Evolutionary conservation across 257 asterid species (phyloP), one percentile per base, ranked within the genome.

Genomic region (Solanum rostratum): DNA sequence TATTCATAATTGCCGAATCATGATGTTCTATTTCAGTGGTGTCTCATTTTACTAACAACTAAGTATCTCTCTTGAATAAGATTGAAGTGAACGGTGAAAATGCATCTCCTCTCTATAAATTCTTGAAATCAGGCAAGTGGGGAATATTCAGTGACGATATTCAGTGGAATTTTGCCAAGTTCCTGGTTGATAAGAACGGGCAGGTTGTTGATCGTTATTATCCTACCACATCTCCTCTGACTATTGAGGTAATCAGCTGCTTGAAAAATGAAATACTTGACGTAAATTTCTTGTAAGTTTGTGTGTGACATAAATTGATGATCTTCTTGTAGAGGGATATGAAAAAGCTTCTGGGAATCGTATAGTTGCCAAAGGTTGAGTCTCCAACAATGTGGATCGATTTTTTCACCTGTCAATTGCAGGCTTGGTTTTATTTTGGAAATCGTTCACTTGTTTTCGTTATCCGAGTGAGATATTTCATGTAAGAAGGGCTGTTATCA

Each of bases 101-200:
- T 82, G 86, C 95, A 74, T 91, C 97, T 76, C 97, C 96, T n/a
- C 70, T 94, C 33, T 94, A 95, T 91, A 94, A 92, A 92, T 91
- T 92, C 89, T 87, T 94, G 91, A 95, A 92, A 93, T 79, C 84
- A 83, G 97, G 97, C 29, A 93, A 94, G 62, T 91, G 99, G 97
- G 97, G 94, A 52, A 88, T 95, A 68, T 88, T 94, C 46, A 93
- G 97, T 37, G 99, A 95, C 11, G 94, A 93, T 84, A 89, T 95
- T 65, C 95, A 95, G 85, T 95, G 99, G 98, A 95, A 95, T 54
- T 95, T 95, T 14, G 93, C 97, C 0, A 94, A 93, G 90, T 95
- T 95, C 89, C 88, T 95, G 87, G 92, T 93, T 27, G 95, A 95
- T 83, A 90, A 84, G 89, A 89, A 90, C 16, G 99, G 97, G 14